These are phyloP conservation scores for Saccharomyces pastorianus DNA, from an alignment of 1,139 yeast species.

Conservation along the genomic window DNA sequence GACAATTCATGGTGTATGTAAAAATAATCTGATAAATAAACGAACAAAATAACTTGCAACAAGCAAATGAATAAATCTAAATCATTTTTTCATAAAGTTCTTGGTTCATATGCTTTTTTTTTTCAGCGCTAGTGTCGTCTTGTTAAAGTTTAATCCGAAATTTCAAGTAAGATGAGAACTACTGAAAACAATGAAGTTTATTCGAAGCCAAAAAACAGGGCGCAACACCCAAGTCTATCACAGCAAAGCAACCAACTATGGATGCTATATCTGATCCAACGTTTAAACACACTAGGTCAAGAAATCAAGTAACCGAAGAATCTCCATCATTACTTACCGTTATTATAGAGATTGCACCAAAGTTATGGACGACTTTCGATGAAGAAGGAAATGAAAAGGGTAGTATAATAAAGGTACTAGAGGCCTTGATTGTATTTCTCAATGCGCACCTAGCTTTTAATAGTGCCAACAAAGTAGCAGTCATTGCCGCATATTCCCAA, in stretches of 20 bases:
- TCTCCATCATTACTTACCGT: conserved; percentile 77
- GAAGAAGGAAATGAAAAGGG: conserved; percentile 22
- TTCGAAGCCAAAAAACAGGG: too few species aligned
- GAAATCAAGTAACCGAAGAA: conserved; percentile 41
- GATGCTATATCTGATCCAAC: conserved; percentile 69
- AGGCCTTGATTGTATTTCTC: conserved; percentile 34
- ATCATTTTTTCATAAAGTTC: background rate
- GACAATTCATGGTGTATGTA: background rate
- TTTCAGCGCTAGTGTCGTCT: background rate
- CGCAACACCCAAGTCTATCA: too few species aligned
- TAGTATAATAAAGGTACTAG: conserved; percentile 24
- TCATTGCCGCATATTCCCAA: conserved; percentile 65
- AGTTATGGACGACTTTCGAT: conserved; percentile 57
- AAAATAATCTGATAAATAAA: background rate
- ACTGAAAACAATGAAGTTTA: too few species aligned
- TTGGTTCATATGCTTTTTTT: background rate
- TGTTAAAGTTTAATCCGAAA: background rate
- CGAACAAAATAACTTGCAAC: background rate
- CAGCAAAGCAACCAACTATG: conserved; percentile 34
- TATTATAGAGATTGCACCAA: conserved; percentile 70
- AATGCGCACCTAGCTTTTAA: conserved; percentile 84
- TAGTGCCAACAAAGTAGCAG: conserved; percentile 76
- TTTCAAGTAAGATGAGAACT: too few species aligned
- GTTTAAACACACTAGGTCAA: conserved; percentile 35
- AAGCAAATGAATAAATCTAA: background rate